These are phyloP conservation scores for Trichophyton rubrum DNA, from an alignment of 2,329 filamentous ascomycete species.

Conservation along the genomic window DNA sequence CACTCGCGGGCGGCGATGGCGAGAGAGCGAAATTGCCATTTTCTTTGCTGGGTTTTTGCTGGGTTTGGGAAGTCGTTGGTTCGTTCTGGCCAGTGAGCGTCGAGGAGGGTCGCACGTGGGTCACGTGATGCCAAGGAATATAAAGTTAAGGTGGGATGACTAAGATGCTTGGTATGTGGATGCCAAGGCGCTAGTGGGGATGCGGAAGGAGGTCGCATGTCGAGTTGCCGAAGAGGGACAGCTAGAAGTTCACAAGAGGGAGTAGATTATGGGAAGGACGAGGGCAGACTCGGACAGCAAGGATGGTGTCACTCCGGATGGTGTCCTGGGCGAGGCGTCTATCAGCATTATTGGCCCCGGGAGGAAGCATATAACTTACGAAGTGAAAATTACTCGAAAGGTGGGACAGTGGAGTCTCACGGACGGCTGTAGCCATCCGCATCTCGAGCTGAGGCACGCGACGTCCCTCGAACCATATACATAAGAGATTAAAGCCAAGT, in stretches of 20 bases:
- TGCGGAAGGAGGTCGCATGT: neutral
- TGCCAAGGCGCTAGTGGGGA: neutral
- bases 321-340: too few species aligned
- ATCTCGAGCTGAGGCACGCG: neutral
- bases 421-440: neutral
- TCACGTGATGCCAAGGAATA: neutral
- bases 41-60: too few species aligned
- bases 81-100: neutral
- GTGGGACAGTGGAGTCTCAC: neutral
- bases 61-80: neutral
- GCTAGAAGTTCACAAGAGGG: too few species aligned
- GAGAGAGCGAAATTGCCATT: neutral
- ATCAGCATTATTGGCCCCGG: neutral
- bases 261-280: too few species aligned
- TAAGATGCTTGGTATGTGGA: neutral
- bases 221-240: neutral
- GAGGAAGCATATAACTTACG: neutral
- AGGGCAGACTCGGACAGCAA: too few species aligned
- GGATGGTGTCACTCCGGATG: too few species aligned
- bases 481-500: neutral
- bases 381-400: neutral
- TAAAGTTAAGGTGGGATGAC: neutral
- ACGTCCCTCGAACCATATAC: neutral
- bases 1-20: neutral
- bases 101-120: neutral